Evolutionary conservation across 108 stramenopile genomes (phyloP).

Genomic region (Fragilariopsis cylindrus): DNA sequence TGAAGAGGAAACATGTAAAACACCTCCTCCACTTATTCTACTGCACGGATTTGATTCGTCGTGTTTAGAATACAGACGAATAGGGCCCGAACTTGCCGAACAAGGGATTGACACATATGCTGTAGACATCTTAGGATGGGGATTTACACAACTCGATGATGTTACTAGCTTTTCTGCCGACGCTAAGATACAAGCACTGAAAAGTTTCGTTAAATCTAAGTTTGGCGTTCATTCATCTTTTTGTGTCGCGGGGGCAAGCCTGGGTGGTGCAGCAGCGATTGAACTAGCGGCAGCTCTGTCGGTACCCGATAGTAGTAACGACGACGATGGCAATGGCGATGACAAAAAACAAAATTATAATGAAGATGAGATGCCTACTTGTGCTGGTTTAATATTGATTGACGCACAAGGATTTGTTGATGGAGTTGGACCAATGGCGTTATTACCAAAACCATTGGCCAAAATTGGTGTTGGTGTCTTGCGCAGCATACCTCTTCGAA

Average conservation of each 20-base stretch:
- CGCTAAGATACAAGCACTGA: slow-evolving; percentile 84
- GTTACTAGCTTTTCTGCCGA: slow-evolving; percentile 76
- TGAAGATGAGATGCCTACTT: slow-evolving; percentile 10
- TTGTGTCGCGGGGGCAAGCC: slow-evolving; percentile 70
- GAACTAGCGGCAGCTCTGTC: slow-evolving; percentile 58
- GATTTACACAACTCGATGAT: slow-evolving; percentile 80
- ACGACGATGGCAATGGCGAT: neutral
- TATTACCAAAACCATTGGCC: slow-evolving; percentile 68
- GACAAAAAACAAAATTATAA: neutral
- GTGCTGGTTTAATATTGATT: slow-evolving; percentile 64
- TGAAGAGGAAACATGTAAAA: neutral
- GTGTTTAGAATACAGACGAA: slow-evolving; percentile 78
- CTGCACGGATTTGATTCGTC: slow-evolving; percentile 95
- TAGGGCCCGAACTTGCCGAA: slow-evolving; percentile 74
- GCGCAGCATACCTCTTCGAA: slow-evolving; percentile 70
- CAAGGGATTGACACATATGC: slow-evolving; percentile 80
- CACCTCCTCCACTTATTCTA: slow-evolving; percentile 46
- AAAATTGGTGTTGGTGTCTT: slow-evolving; percentile 76
- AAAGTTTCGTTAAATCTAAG: slow-evolving; percentile 62
- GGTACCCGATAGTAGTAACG: neutral
- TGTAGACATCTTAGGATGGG: slow-evolving; percentile 95
- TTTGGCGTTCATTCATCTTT: slow-evolving; percentile 43
- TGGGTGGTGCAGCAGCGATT: slow-evolving; percentile 81
- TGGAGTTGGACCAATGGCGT: slow-evolving; percentile 85
- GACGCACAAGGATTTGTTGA: slow-evolving; percentile 92